Evolutionary conservation across 306 rosid species (phyloP).

Genomic region (Rosa persica): DNA sequence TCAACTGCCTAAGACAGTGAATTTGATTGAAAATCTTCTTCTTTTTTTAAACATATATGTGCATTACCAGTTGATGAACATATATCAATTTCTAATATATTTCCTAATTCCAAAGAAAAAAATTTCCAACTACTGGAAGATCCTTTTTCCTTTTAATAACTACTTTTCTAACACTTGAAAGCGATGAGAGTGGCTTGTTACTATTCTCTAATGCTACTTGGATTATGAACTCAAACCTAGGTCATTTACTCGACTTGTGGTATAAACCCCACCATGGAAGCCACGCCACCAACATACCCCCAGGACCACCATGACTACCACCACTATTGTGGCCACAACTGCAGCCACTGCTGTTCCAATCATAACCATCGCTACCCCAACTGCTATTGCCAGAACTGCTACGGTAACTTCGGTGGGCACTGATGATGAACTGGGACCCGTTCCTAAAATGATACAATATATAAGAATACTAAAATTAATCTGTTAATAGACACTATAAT

Average conservation of each 20-base stretch:
- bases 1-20: conserved; percentile 6
- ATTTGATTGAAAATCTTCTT: neutral
- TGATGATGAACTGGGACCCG: conserved; percentile 64
- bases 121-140: conserved; percentile 9
- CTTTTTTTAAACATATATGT: neutral
- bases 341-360: conserved; percentile 63
- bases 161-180: conserved; percentile 15
- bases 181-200: conserved; percentile 20
- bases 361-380: conserved; percentile 70
- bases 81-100: conserved; percentile 10
- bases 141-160: neutral
- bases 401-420: conserved; percentile 72
- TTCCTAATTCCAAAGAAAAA: conserved; percentile 19
- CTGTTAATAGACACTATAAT: conserved; percentile 35
- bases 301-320: conserved; percentile 69
- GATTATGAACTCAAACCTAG: conserved; percentile 53
- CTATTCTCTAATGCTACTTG: conserved; percentile 32
- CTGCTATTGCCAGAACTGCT: conserved; percentile 74
- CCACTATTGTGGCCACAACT: conserved; percentile 62
- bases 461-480: conserved; percentile 51
- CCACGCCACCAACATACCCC: conserved; percentile 81
- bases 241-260: conserved; percentile 51
- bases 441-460: conserved; percentile 80
- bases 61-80: conserved; percentile 18
- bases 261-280: conserved; percentile 52